Base-by-base conservation (phyloP, 257 asterid genomes). In the Cinchona pubescens region DNA sequence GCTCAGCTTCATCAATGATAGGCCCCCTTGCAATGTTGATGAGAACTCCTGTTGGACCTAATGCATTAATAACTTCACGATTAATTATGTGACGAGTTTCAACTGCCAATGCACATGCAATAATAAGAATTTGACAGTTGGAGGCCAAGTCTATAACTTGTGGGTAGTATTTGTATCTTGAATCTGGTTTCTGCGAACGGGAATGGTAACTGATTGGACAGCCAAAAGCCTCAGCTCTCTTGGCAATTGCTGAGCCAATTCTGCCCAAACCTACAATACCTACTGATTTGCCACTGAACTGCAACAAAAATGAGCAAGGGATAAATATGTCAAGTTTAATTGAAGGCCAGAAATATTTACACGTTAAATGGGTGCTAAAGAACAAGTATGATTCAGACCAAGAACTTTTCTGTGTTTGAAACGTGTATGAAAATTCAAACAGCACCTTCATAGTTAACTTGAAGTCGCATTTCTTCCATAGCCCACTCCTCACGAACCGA, bases 261-360 rank as follows among this genome's bases (percentile, higher is more conserved):
- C 97, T 87, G 71, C 98, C 98, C 77, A 93, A 71, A 65, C 98
- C 97, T 27, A 91, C 70, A 73, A 93, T 88, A 67, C 97, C 98
- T 11, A 93, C 82, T 46, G 86, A 79, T 82, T 89, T 91, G 43
- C 95, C 98, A 72, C 88, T 89, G 79, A 93, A 89, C 98, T 93
- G 89, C 75, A 76, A 74, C 67, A 78, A 83, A 18, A 13, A 70
- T 42, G 37, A 63, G 12, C 21, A 59, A 71, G 18, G 71, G 18
- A 59, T 5, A 55, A 55, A 58, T 11, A 34, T 27, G 25, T 23
- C 25, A 32, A 48, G 42, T 30, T 37, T 21, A 38, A 3, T 21
- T 10, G 7, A 62, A 29, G 38, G 34, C 3, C 30, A 25, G 43
- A n/a, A 62, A 74, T n/a, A n/a, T n/a, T n/a, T n/a, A n/a, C n/a